These are phyloP conservation scores for Carex kokanica DNA, from an alignment of 176 grass and related monocot genomes.

Conservation along the genomic window DNA sequence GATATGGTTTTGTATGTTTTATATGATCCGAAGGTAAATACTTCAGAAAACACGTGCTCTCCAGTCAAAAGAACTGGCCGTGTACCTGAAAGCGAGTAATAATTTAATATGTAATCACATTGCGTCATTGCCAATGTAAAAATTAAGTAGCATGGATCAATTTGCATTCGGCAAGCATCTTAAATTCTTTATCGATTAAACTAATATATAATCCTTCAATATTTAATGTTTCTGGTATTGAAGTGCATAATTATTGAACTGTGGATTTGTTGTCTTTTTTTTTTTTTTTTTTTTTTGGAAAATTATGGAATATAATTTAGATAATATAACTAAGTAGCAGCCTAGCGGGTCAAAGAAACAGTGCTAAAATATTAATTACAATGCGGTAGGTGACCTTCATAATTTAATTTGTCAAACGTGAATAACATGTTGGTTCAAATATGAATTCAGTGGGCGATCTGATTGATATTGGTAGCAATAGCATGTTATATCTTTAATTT, in stretches of 20 bases:
- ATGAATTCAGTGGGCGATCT: neutral
- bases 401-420: slow-evolving; percentile 3
- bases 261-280: neutral
- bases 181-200: neutral
- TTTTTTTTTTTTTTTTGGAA: neutral
- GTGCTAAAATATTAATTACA: neutral
- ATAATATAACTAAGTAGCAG: neutral
- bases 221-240: neutral
- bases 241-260: neutral
- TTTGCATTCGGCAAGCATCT: neutral
- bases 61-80: neutral
- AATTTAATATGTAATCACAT: neutral
- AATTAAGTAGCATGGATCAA: neutral
- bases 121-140: neutral
- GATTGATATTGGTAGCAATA: neutral
- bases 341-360: slow-evolving; percentile 11
- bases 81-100: neutral
- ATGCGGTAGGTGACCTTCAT: neutral
- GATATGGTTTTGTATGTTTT: neutral
- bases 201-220: neutral
- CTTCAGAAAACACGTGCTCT: neutral
- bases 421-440: neutral
- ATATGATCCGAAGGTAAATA: neutral
- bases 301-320: neutral
- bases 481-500: neutral